phyloP scores from a whole-genome alignment of 140 eudicot genomes.

The Ambrosia hybrid region DNA sequence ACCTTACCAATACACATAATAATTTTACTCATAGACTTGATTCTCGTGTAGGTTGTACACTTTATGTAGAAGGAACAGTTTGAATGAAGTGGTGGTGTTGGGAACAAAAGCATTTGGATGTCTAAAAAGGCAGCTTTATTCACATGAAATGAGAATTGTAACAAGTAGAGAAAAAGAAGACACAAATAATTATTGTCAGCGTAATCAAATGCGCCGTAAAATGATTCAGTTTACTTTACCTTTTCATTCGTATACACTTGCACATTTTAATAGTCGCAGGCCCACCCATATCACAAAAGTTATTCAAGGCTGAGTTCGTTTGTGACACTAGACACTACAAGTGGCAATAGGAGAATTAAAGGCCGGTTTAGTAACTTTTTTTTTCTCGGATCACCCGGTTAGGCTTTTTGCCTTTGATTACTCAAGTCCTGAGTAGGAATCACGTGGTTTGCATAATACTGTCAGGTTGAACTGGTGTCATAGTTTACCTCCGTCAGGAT shows the following conservation, averaged over 20 bases:
- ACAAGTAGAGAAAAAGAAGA: slow-evolving; percentile 2
- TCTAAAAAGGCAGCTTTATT: slow-evolving; percentile 23
- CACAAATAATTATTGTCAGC: slow-evolving; percentile 15
- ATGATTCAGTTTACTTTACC: slow-evolving; percentile 47
- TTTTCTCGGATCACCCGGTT: no score
- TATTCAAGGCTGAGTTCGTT: no score
- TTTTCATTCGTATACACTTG: slow-evolving; percentile 19
- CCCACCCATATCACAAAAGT: no score
- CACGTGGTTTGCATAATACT: no score
- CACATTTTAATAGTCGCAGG: neutral
- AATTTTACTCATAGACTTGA: neutral
- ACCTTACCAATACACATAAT: no score
- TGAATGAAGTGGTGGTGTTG: slow-evolving; percentile 10
- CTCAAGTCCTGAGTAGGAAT: no score
- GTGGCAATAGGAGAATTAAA: no score
- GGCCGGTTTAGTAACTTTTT: no score
- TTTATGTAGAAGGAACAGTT: slow-evolving; percentile 11
- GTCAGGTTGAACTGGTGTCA: no score
- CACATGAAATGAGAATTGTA: slow-evolving; percentile 29
- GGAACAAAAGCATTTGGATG: slow-evolving; percentile 2
- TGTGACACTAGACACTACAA: no score
- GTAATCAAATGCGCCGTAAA: slow-evolving; percentile 68
- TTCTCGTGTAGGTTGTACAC: neutral
- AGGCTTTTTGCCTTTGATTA: no score
- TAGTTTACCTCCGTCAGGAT: no score